Evolutionary conservation across 2,329 filamentous ascomycete genomes (phyloP).

Genomic region (Fusarium sulawesiense): DNA sequence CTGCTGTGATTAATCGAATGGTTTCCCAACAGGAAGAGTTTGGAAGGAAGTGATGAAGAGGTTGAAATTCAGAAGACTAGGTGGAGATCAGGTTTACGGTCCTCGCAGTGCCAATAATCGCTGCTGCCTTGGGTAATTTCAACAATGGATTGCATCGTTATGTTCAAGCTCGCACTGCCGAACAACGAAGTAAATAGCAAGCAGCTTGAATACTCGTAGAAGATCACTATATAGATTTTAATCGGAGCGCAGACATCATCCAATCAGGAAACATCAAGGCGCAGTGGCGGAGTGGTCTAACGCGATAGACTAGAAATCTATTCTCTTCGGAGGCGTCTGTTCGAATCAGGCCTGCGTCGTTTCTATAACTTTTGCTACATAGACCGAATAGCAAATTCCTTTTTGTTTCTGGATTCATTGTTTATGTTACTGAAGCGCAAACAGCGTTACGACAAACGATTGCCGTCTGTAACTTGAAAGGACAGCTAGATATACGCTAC

Average conservation of each 20-base stretch:
- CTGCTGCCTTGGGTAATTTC: not conserved
- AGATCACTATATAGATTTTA: not conserved
- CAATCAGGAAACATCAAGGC: conserved; percentile 3
- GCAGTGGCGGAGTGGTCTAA: conserved; percentile 7
- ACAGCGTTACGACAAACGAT: fast-evolving
- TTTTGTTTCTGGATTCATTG: not conserved
- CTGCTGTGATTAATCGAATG: not conserved
- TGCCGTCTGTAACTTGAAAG: too few species aligned
- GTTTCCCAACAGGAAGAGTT: not conserved
- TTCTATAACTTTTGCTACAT: not conserved
- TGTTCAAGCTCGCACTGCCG: not conserved
- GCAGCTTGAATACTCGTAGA: too few species aligned
- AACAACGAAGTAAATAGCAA: not conserved
- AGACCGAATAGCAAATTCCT: not conserved
- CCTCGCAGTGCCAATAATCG: not conserved
- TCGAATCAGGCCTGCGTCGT: conserved; percentile 15
- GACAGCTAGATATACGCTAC: too few species aligned
- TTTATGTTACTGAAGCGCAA: not conserved
- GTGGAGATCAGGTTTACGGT: not conserved
- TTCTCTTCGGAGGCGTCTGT: conserved; percentile 15
- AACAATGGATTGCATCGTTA: not conserved
- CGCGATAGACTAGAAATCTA: conserved; percentile 13
- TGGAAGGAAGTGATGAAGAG: not conserved
- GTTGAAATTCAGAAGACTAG: not conserved
- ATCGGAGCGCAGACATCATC: fast-evolving